Conservation (phyloP, 2,329 filamentous ascomycete genomes). For the Sporothrix curviconia region DNA sequence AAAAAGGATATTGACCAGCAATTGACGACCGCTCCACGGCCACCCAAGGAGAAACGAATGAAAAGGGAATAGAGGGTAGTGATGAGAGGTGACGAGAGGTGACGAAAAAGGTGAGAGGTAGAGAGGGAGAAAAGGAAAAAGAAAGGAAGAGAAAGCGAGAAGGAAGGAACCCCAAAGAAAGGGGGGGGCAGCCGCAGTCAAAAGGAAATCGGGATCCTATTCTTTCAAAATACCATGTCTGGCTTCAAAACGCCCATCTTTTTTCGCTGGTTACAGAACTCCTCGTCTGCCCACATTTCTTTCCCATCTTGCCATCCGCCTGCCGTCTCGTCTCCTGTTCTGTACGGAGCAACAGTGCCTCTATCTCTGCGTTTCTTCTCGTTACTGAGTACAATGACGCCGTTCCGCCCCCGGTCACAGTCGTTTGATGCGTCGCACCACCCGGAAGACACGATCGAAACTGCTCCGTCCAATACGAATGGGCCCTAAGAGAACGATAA, state of each 20-base stretch:
- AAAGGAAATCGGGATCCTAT: too few species aligned
- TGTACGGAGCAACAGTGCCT: too few species aligned
- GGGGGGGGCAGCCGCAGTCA: not conserved
- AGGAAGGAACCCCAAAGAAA: too few species aligned
- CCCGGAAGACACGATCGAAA: slow-evolving; percentile 9
- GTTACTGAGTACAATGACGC: not conserved
- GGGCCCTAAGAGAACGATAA: not conserved
- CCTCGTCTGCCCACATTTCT: not conserved
- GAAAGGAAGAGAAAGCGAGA: not conserved
- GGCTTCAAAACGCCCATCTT: slow-evolving; percentile 4
- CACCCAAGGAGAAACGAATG: slow-evolving; percentile 10
- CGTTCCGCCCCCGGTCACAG: not conserved
- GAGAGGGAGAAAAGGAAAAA: not conserved
- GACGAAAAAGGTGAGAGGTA: not conserved
- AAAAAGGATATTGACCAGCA: slow-evolving; percentile 19
- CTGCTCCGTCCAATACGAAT: slow-evolving; percentile 2
- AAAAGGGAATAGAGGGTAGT: not conserved
- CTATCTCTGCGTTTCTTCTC: too few species aligned
- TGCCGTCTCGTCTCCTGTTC: not conserved
- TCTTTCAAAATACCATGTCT: too few species aligned
- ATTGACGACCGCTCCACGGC: slow-evolving; percentile 19
- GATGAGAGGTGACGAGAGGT: not conserved
- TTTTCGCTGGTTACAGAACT: too few species aligned
- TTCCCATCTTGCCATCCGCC: not conserved
- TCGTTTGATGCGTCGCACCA: slow-evolving; percentile 8